These are phyloP conservation scores for Mangifera indica DNA, from an alignment of 345 rosid species.

Conservation along the genomic window DNA sequence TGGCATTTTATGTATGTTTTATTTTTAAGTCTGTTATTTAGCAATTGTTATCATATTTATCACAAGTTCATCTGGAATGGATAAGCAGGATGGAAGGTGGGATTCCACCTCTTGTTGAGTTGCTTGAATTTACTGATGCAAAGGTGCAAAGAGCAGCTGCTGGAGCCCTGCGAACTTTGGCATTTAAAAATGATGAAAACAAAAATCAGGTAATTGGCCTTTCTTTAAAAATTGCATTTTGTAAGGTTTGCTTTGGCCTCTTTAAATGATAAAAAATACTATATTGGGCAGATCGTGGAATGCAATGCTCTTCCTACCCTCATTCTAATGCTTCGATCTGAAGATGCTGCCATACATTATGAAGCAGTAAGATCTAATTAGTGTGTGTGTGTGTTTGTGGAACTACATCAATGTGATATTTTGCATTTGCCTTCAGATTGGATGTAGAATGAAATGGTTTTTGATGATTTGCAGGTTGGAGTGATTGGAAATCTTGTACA, in stretches of 20 bases:
- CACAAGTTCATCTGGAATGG: constrained; percentile 21
- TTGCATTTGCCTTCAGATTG: constrained; percentile 6
- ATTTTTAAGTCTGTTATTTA: constrained; percentile 14
- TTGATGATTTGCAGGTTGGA: constrained; percentile 55
- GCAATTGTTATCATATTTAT: constrained; percentile 7
- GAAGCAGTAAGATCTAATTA: constrained; percentile 71
- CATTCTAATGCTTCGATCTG: constrained; percentile 91
- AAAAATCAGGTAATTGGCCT: constrained; percentile 66
- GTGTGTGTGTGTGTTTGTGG: not conserved
- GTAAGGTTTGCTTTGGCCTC: constrained; percentile 9
- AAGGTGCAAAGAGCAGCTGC: constrained; percentile 99
- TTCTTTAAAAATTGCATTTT: constrained; percentile 23
- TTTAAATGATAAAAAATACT: constrained; percentile 13
- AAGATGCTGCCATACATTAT: constrained; percentile 97
- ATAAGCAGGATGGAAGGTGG: constrained; percentile 84
- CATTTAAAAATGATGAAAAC: constrained; percentile 95
- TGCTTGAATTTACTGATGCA: constrained; percentile 79
- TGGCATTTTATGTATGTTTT: constrained; percentile 26
- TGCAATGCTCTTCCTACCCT: constrained; percentile 92
- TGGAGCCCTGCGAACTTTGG: constrained; percentile 93
- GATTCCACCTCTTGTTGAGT: constrained; percentile 92
- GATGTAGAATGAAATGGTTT: constrained; percentile 12
- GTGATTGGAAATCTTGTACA: constrained; percentile 96
- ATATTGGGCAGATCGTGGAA: constrained; percentile 76
- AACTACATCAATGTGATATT: constrained; percentile 10